Base-by-base conservation (phyloP, 768 basidiomycete genomes). In the Boletus vinaceobasis region DNA sequence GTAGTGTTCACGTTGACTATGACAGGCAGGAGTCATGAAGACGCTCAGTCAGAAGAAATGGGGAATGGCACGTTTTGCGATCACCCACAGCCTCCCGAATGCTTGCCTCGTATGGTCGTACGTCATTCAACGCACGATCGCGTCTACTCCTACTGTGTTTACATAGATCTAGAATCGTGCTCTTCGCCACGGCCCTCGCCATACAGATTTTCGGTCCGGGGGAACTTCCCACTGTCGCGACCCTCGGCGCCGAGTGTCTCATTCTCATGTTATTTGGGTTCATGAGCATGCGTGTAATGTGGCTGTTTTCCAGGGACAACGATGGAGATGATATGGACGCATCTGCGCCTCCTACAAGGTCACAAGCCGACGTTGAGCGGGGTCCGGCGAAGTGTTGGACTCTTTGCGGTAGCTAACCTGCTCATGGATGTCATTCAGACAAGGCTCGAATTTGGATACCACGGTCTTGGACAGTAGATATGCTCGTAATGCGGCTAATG, bases 51-150 rank as follows among this genome's bases (percentile, higher is more conserved):
- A 52, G 21, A 35, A 36, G 6, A 35, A 40, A 23, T 35, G 38
- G 9, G 61, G 56, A 4, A 51, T 61, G 43, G 31, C 46, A 1
- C 42, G 50, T 5, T 45, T 62, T 37, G 52, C 61, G 5, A 59
- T 63, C 27, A 58, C 52, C 9, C 60, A 62, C 27, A 50, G 61
- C 37, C 57, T 63, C 9, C 61, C 61, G 0, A 39, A 52, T 4
- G 57, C 61, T 7, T 49, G 40, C 6, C 53, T 60, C 21, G 29
- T 55, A 35, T 63, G 60, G 57, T 60, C 61, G 61, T 63, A 49
- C 10, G 57, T 59, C 35, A 10, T 37, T 44, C 5, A 1, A 11
- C 21, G 13, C 19, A 5, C 6, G 10, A 7, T 27, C 6, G n/a
- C 13, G 9, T 55, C 6, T 13, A 15, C 27, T 19, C 23, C 43